Percentiles rank a stretch among this genome's conserved stretches.
These are phyloP conservation scores for Populus tomentosa DNA, from an alignment of 441 rosid species.

Conservation along the genomic window DNA sequence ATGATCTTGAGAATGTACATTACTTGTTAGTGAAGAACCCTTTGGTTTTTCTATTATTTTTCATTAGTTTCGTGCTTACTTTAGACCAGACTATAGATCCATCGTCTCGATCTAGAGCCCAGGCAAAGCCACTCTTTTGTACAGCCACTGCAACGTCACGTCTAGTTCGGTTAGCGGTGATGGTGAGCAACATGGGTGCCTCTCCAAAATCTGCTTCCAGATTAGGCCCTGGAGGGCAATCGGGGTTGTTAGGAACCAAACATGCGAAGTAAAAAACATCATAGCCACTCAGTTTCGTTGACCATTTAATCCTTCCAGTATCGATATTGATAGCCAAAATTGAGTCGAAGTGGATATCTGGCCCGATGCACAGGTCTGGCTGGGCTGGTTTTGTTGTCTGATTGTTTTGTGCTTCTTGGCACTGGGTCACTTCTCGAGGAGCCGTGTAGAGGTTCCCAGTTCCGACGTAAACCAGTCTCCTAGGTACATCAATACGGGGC, in stretches of 20 bases:
- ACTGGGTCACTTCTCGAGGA: constrained; percentile 23
- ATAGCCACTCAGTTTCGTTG: constrained; percentile 31
- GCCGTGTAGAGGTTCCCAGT: constrained; percentile 41
- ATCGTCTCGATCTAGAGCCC: constrained; percentile 35
- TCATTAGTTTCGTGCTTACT: constrained; percentile 1
- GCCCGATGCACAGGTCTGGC: constrained; percentile 35
- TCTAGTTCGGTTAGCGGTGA: constrained; percentile 8
- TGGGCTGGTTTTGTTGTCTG: constrained; percentile 30
- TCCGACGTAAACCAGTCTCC: constrained; percentile 31
- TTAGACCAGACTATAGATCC: constrained; percentile 26
- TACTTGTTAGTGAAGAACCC: background rate
- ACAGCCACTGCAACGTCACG: constrained; percentile 36
- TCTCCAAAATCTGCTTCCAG: constrained; percentile 38
- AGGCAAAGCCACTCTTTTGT: constrained; percentile 43
- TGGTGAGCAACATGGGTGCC: constrained; percentile 32
- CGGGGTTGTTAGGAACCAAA: constrained; percentile 22
- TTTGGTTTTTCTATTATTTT: background rate
- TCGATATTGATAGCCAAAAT: constrained; percentile 28
- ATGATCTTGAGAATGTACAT: too few relatives aligned
- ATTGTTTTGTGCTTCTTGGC: constrained; percentile 39
- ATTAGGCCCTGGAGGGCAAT: constrained; percentile 39
- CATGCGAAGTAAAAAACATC: constrained; percentile 37
- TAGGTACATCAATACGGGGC: constrained; percentile 31
- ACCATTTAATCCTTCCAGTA: constrained; percentile 27
- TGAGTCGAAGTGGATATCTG: constrained; percentile 26